Percentiles rank a stretch among this genome's conserved stretches.
Conservation (phyloP, 2,329 filamentous ascomycete species). For the Curvularia hawaiiensis region DNA sequence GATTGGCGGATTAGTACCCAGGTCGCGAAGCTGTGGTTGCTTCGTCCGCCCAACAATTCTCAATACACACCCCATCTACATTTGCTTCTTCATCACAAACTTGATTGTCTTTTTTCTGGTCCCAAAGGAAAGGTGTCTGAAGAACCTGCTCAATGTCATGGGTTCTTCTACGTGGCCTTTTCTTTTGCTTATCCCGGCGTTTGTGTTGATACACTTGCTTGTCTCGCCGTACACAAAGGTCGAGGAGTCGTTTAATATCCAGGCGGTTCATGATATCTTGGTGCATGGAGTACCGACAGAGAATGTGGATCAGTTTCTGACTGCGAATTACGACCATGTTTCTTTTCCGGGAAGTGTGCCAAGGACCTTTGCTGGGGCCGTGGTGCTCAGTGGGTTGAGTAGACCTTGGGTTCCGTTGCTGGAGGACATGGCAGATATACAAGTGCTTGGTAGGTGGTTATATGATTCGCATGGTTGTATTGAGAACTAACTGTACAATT, state of each 20-base stretch:
- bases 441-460: slow-evolving; percentile 57
- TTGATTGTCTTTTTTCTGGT: background rate
- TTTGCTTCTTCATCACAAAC: background rate
- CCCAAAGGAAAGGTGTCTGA: background rate
- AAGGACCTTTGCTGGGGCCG: slow-evolving; percentile 83
- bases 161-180: slow-evolving; percentile 30
- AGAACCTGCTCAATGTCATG: slow-evolving; percentile 23
- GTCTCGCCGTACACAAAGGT: slow-evolving; percentile 92
- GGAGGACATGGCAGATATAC: slow-evolving; percentile 61
- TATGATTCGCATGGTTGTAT: background rate
- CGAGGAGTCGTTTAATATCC: slow-evolving; percentile 97
- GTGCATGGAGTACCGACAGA: slow-evolving; percentile 74
- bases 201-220: slow-evolving; percentile 67
- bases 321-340: slow-evolving; percentile 81
- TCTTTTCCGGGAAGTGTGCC: slow-evolving; percentile 90
- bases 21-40: background rate
- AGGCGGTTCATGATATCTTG: slow-evolving; percentile 89
- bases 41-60: background rate
- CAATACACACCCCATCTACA: background rate
- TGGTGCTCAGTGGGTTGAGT: slow-evolving; percentile 74
- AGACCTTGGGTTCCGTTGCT: slow-evolving; percentile 67
- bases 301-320: slow-evolving; percentile 60
- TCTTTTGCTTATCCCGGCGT: slow-evolving; percentile 38
- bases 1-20: slow-evolving; percentile 20
- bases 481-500: slow-evolving; percentile 8